Conservation (phyloP, 2,329 filamentous ascomycete species). For the Lomentospora prolificans region DNA sequence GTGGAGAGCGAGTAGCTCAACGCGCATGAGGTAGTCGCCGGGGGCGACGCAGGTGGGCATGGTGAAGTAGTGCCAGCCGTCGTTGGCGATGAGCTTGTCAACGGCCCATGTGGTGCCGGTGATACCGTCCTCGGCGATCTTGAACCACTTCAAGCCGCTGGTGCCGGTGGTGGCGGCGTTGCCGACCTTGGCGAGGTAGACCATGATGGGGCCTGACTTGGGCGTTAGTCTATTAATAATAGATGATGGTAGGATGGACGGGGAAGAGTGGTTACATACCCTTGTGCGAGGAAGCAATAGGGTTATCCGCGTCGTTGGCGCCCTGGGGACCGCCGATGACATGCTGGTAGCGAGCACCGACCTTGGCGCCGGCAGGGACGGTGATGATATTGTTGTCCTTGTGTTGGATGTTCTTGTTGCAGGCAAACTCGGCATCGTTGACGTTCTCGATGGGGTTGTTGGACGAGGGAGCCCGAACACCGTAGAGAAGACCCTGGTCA, state of each 20-base stretch:
- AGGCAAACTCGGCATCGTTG: conserved; percentile 33
- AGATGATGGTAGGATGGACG: too few species aligned
- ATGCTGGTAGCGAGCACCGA: conserved; percentile 39
- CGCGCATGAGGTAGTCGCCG: conserved; percentile 31
- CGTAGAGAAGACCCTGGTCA: conserved; percentile 38
- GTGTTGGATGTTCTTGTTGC: conserved; percentile 30
- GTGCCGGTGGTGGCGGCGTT: conserved; percentile 31
- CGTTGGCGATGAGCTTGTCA: conserved; percentile 14
- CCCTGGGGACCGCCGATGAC: conserved; percentile 38
- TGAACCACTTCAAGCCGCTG: conserved; percentile 36
- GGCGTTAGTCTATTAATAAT: too few species aligned
- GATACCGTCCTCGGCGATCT: conserved; percentile 34
- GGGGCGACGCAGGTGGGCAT: conserved; percentile 28
- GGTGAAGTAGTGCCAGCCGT: conserved; percentile 25
- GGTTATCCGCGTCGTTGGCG: conserved; percentile 33
- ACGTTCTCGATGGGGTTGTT: conserved; percentile 42
- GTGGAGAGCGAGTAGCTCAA: conserved; percentile 32
- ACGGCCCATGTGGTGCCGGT: conserved; percentile 21
- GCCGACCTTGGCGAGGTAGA: conserved; percentile 38
- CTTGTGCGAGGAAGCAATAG: conserved; percentile 37
- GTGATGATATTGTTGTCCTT: conserved; percentile 28
- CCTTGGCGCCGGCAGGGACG: conserved; percentile 35
- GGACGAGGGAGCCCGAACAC: conserved; percentile 36
- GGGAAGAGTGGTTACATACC: conserved; percentile 21
- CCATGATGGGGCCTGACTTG: conserved; percentile 37